Evolutionary conservation across 2,329 filamentous ascomycete genomes (phyloP).

Genomic region (Cladosporium halotolerans): DNA sequence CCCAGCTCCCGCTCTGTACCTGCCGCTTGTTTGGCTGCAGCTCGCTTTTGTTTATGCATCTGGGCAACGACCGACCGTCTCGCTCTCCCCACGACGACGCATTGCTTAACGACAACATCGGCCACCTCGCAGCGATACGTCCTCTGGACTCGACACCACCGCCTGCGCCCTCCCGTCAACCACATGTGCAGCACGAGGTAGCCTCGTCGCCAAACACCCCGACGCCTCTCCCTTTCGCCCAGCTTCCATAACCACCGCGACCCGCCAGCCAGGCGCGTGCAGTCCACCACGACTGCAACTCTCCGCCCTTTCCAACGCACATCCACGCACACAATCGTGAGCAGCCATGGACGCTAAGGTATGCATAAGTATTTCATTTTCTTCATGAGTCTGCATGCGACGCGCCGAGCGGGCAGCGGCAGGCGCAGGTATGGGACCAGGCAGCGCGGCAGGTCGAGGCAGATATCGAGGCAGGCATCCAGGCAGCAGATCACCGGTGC

Average conservation of each 20-base stretch:
- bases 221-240: conserved; percentile 9
- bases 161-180: conserved; percentile 1
- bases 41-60: background rate
- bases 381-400: background rate
- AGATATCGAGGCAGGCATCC: background rate
- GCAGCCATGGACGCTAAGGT: conserved; percentile 42
- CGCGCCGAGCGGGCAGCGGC: background rate
- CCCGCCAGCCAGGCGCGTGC: too few relatives aligned
- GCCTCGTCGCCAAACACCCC: conserved; percentile 3
- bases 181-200: conserved; percentile 6
- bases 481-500: too few relatives aligned
- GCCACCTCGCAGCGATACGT: conserved; percentile 4
- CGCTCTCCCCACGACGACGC: conserved; percentile 7
- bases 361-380: conserved; percentile 15
- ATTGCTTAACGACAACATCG: background rate
- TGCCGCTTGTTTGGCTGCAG: conserved; percentile 7
- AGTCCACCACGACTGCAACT: too few relatives aligned
- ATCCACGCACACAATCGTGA: conserved; percentile 1
- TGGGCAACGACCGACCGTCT: background rate
- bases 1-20: background rate
- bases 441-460: background rate
- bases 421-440: background rate
- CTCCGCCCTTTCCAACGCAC: background rate
- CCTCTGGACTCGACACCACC: background rate
- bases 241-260: background rate